Conservation (phyloP, 2,329 filamentous ascomycete species). For the Fusarium illudens region DNA sequence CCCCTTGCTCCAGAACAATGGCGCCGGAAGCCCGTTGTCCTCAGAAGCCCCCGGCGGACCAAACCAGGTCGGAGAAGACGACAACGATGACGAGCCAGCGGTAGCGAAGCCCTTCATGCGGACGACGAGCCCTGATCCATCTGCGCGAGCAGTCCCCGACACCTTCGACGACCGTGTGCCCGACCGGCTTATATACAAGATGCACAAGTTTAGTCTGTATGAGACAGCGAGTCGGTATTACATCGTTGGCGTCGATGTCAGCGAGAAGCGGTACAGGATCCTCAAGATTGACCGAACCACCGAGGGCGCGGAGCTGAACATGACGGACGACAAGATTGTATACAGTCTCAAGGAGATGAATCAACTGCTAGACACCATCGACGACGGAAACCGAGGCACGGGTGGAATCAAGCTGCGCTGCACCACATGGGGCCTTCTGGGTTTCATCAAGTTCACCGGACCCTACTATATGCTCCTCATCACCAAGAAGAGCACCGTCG, state of each 20-base stretch:
- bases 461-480: constrained; percentile 97
- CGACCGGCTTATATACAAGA: constrained; percentile 63
- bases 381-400: constrained; percentile 90
- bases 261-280: constrained; percentile 88
- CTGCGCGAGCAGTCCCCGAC: constrained; percentile 42
- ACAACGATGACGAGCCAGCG: constrained; percentile 66
- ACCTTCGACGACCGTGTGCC: constrained; percentile 46
- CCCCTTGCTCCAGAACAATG: constrained; percentile 49
- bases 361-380: constrained; percentile 90
- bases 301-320: constrained; percentile 76
- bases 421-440: constrained; percentile 91
- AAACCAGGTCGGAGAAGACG: constrained; percentile 51
- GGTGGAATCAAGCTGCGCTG: constrained; percentile 90
- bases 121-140: constrained; percentile 60
- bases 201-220: constrained; percentile 98
- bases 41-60: constrained; percentile 38
- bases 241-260: constrained; percentile 90
- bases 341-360: constrained; percentile 94
- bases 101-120: constrained; percentile 67
- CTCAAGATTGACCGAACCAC: constrained; percentile 93
- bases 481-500: constrained; percentile 94
- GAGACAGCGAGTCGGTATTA: constrained; percentile 95
- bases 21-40: constrained; percentile 41
- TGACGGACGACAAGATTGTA: constrained; percentile 93
- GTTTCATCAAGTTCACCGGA: constrained; percentile 95